phyloP scores from a whole-genome alignment of 352 stramenopile genomes.

The Phytophthora hibernalis region DNA sequence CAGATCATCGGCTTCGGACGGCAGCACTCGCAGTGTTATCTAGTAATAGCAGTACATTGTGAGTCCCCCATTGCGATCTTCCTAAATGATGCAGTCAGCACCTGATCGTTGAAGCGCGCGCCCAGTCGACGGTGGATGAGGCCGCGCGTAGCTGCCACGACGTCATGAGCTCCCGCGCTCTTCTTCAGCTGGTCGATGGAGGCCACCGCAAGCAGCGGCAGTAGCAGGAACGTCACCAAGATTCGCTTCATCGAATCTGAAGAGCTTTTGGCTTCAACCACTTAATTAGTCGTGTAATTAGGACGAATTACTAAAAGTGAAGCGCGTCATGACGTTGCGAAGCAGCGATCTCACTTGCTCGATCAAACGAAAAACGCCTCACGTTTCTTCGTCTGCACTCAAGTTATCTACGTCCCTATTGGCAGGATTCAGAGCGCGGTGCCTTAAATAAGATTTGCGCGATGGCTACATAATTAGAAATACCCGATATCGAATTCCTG shows the following conservation, averaged over 20 bases:
- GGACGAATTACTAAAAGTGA: background rate
- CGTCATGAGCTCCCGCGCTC: conserved; percentile 43
- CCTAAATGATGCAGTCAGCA: conserved; percentile 17
- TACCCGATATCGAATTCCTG: too few relatives aligned
- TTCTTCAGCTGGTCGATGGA: conserved; percentile 26
- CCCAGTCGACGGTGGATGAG: conserved; percentile 70
- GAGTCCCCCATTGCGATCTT: conserved; percentile 3
- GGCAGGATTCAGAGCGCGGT: too few relatives aligned
- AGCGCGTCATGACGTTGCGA: background rate
- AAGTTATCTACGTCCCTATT: too few relatives aligned
- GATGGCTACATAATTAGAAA: too few relatives aligned
- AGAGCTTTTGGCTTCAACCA: conserved; percentile 3
- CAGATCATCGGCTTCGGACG: conserved; percentile 43
- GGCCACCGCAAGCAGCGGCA: conserved; percentile 22
- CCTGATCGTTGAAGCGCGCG: conserved; percentile 66
- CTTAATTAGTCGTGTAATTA: background rate
- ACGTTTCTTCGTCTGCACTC: background rate
- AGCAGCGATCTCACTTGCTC: background rate
- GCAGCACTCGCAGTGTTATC: conserved; percentile 63
- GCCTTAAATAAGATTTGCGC: too few relatives aligned
- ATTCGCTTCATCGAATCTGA: conserved; percentile 31
- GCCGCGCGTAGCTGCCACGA: conserved; percentile 51
- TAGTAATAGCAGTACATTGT: conserved; percentile 18
- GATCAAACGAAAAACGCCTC: background rate
- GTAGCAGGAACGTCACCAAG: conserved; percentile 20